Evolutionary conservation across 768 basidiomycete genomes (phyloP), one percentile per base, ranked within the genome.

Genomic region (Podaxis sp.): DNA sequence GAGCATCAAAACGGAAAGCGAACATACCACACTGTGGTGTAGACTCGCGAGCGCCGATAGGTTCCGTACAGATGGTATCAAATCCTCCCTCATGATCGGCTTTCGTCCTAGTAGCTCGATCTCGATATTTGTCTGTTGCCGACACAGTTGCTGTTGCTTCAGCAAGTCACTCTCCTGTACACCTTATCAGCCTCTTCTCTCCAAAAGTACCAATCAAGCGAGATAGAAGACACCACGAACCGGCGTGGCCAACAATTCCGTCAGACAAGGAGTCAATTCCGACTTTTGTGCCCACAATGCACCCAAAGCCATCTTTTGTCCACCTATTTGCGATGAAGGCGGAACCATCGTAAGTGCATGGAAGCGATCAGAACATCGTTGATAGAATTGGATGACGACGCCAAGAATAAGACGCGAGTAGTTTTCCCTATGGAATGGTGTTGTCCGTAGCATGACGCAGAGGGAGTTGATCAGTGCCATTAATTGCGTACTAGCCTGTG

Each of bases 381-480:
- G 93, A 67, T 98, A 97, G 70, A 96, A 97, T 71, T 97, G 95
- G 42, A 96, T 93, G 60, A 98, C 90, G 57, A 98, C 90, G 14
- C 90, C 88, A 35, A 98, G 83, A 60, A 98, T 95, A 32, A 98
- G 78, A n/a, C 93, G 85, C 16, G 93, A 88, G 70, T 98, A 97
- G 69, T 89, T 95, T 72, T 98, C 96, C 62, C 89, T 83, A 69
- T 98, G 96, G 75, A 98, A 98, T 0, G 95, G 95, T 16, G 92
- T 94, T 4, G 86, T 88, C 59, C 87, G 83, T 18, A 97, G 83
- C 93, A 98, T 96, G 6, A 85, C 81, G 67, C 94, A 96, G 4
- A 98, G 77, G 0, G 92, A 95, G 67, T 95, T 95, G 68, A 96
- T 89, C 47, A 98, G 75, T 0, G 92, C 89, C 80, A 95, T 89